A percentile compares a stretch with the other conserved stretches of the same genome.
Conservation (phyloP, 2,329 filamentous ascomycete species). For the Colletotrichum sp. region DNA sequence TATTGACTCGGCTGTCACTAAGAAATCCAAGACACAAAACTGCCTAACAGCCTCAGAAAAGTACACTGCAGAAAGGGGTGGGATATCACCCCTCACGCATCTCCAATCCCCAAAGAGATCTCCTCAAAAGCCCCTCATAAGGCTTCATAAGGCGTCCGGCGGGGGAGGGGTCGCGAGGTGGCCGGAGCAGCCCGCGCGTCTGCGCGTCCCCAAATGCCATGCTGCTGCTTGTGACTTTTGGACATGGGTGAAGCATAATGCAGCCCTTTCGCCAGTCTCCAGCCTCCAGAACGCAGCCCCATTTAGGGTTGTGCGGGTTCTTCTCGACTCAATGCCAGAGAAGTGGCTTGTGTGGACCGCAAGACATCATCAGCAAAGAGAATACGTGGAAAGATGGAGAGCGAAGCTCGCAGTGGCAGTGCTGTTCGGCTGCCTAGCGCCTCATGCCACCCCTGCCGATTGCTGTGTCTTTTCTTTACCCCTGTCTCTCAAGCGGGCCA, state of each 20-base stretch:
- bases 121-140: not conserved
- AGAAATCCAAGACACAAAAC: not conserved
- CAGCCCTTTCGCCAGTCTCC: not conserved
- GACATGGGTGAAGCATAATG: not conserved
- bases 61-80: not conserved
- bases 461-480: not conserved
- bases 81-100: not conserved
- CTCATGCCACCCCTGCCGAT: not conserved
- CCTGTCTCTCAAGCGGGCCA: not conserved
- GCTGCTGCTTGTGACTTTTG: not conserved
- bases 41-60: not conserved
- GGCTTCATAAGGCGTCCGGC: constrained; percentile 3
- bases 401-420: constrained; percentile 12
- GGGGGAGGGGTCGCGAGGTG: not conserved
- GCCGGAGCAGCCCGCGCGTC: not conserved
- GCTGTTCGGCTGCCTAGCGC: constrained; percentile 9
- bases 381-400: not conserved
- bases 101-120: not conserved
- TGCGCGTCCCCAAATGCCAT: not conserved
- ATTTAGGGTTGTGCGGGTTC: not conserved
- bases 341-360: not conserved
- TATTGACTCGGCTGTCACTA: not conserved
- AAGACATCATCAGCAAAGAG: not conserved
- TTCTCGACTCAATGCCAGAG: not conserved
- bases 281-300: not conserved